Conservation (phyloP, 1,284 basidiomycete genomes). For the Golubevia pallescens region DNA sequence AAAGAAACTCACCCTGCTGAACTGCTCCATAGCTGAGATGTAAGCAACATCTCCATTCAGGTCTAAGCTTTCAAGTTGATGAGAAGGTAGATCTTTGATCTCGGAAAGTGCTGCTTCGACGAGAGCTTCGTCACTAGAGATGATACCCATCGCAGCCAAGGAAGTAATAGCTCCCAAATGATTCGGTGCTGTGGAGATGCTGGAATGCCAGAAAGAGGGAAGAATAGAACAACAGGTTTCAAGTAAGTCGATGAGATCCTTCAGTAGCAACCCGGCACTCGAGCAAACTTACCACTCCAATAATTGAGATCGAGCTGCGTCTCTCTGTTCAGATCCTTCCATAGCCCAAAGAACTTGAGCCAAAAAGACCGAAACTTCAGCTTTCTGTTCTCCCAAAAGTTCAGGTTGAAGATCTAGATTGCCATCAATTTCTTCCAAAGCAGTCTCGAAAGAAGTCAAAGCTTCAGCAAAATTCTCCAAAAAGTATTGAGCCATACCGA, state of each 20-base stretch:
- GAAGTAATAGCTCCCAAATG: conserved; percentile 80
- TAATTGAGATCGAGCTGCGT: conserved; percentile 78
- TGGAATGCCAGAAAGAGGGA: conserved; percentile 10
- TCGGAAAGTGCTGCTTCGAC: conserved; percentile 87
- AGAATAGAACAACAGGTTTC: conserved; percentile 10
- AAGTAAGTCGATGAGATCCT: conserved; percentile 4
- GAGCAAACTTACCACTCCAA: conserved; percentile 76
- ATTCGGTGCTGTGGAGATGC: conserved; percentile 69
- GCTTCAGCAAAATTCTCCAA: conserved; percentile 70
- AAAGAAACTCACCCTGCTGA: neutral
- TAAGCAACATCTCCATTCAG: conserved; percentile 73
- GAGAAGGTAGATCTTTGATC: conserved; percentile 73
- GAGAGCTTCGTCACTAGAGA: conserved; percentile 78
- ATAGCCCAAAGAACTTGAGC: conserved; percentile 82
- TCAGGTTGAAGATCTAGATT: neutral
- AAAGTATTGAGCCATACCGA: conserved; percentile 76
- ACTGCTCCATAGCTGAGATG: neutral
- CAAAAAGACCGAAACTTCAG: conserved; percentile 77
- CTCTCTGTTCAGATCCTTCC: conserved; percentile 75
- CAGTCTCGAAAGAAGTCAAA: neutral
- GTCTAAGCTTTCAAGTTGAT: conserved; percentile 73
- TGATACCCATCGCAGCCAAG: conserved; percentile 83
- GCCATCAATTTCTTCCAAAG: neutral
- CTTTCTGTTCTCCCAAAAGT: conserved; percentile 66
- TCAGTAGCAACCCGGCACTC: neutral